Percentiles rank a stretch among this genome's conserved stretches.
Evolutionary conservation across 441 rosid genomes (phyloP).

Genomic region (Syzygium syzygioides): DNA sequence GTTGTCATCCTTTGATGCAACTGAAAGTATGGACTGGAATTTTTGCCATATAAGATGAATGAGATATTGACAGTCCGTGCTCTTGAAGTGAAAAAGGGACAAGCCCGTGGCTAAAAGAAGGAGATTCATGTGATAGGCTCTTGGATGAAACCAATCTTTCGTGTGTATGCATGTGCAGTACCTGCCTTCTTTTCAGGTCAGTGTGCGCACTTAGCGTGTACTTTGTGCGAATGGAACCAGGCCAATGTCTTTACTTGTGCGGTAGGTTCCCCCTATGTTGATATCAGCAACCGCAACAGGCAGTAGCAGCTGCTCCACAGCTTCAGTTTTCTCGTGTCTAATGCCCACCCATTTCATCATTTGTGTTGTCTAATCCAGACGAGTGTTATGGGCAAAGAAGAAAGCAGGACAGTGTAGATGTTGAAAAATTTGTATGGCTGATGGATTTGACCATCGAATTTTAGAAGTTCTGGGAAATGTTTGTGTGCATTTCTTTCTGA

Average conservation of each 20-base stretch:
- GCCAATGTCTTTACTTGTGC: background rate
- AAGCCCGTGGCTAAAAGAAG: background rate
- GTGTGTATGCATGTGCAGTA: background rate
- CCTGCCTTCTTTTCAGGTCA: background rate
- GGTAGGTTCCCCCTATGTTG: background rate
- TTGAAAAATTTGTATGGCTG: background rate
- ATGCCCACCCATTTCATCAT: background rate
- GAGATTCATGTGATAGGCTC: background rate
- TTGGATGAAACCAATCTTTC: background rate
- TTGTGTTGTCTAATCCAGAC: background rate
- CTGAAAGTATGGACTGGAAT: background rate
- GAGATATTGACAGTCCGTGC: background rate
- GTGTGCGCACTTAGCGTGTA: background rate
- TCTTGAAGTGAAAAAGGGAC: background rate
- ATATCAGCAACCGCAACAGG: background rate
- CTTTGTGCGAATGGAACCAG: background rate
- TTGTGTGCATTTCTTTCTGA: background rate
- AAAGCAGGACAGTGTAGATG: background rate
- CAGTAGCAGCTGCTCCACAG: background rate
- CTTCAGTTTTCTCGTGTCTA: background rate
- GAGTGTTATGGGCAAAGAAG: background rate
- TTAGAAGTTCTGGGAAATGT: background rate
- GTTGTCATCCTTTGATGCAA: background rate
- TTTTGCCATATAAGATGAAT: background rate
- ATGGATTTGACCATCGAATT: background rate